Conservation (phyloP, 1,284 basidiomycete genomes). For the Rhodotorula mucilaginosa region DNA sequence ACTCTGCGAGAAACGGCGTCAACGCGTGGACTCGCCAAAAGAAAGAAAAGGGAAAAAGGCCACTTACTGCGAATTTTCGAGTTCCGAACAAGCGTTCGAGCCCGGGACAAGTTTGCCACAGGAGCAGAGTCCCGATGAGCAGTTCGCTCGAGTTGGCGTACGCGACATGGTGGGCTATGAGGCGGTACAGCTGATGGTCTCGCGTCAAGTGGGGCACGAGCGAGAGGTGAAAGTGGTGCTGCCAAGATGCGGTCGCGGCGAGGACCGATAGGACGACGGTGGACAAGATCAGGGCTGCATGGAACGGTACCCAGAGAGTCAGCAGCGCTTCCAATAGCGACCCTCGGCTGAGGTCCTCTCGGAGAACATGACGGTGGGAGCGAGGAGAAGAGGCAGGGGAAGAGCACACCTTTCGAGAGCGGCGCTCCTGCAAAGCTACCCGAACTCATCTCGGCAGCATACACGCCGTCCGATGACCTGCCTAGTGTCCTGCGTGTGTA, state of each 20-base stretch:
- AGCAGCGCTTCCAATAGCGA: neutral
- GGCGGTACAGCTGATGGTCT: slow-evolving; percentile 71
- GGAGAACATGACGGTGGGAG: neutral
- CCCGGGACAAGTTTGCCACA: slow-evolving; percentile 69
- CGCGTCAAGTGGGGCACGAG: slow-evolving; percentile 49
- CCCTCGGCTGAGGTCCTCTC: neutral
- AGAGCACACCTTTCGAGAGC: slow-evolving; percentile 65
- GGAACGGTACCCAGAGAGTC: neutral
- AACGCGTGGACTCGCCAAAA: neutral
- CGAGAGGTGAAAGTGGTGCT: slow-evolving; percentile 82
- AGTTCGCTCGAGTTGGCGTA: slow-evolving; percentile 83
- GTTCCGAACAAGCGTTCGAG: slow-evolving; percentile 84
- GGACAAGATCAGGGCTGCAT: slow-evolving; percentile 70
- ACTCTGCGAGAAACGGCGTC: slow-evolving; percentile 57
- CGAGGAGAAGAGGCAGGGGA: slow-evolving; percentile 3
- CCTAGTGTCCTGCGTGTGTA: no score
- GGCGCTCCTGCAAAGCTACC: slow-evolving; percentile 57
- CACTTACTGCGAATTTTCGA: slow-evolving; percentile 78
- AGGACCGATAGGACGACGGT: slow-evolving; percentile 67
- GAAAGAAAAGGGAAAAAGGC: neutral
- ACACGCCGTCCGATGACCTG: neutral
- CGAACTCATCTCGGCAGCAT: slow-evolving; percentile 7
- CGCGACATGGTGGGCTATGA: slow-evolving; percentile 69
- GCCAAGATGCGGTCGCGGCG: slow-evolving; percentile 56
- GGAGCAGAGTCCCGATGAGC: slow-evolving; percentile 68